phyloP scores from a whole-genome alignment of 179 eudicot species.

The Silene coronaria region DNA sequence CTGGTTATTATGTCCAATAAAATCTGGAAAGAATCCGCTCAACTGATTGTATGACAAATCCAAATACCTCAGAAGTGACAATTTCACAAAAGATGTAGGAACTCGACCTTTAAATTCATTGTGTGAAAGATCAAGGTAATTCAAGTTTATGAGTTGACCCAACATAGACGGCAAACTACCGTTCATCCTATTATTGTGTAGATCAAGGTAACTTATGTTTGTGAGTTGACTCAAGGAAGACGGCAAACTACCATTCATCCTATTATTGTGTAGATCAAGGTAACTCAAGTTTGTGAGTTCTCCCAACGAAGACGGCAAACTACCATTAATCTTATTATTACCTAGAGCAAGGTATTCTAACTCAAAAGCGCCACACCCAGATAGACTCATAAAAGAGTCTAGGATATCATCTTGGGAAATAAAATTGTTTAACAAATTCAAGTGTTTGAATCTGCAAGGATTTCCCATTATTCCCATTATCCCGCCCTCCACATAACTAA shows the following conservation, averaged over 20 bases:
- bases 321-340: neutral
- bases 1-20: neutral
- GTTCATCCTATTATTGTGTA: neutral
- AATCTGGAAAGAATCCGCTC: neutral
- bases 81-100: neutral
- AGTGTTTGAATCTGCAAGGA: neutral
- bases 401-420: neutral
- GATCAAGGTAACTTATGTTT: neutral
- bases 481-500: no score
- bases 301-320: neutral
- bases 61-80: neutral
- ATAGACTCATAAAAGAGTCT: neutral
- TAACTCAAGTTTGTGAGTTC: neutral
- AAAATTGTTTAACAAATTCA: neutral
- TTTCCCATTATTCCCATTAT: no score
- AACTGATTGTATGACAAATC: neutral
- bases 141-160: neutral
- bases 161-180: neutral
- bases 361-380: neutral
- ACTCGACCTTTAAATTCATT: neutral
- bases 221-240: neutral
- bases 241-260: neutral
- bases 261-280: neutral
- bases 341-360: neutral
- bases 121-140: neutral